Base-by-base conservation (phyloP, 371 early-diverging fungal species). In the Rhizopus arrhizus region DNA sequence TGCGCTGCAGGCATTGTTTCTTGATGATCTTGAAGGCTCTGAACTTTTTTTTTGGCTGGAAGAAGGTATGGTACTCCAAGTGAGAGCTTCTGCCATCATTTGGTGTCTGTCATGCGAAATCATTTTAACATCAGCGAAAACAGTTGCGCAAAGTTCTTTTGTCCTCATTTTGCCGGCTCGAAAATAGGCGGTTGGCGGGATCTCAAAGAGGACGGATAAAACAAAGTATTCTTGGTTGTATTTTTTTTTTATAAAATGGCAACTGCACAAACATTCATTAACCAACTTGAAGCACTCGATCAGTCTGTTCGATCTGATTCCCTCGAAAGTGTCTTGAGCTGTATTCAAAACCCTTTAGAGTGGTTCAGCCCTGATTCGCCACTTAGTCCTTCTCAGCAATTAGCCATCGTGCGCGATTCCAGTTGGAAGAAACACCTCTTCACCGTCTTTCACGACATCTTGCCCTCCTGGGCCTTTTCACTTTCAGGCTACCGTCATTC, bases 361-460 rank as follows among this genome's bases (percentile, higher is more conserved):
- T 57, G 58, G 58, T 36, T 47, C 13, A 48, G 29, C 22, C 6
- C 29, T 5, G 22, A 36, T 11, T 9, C 53, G 11, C 53, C 38
- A 35, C 32, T 56, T 15, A 36, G 32, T 22, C 4, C 22, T 16
- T 36, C 58, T 12, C 42, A 55, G 10, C 40, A 65, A 42, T 16
- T 50, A 11, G 34, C 49, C 10, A 56, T 67, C 16, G 29, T 64
- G 5, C 43, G 40, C 16, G 59, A 68, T 16, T 5, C 34, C 29
- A 56, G 56, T 0, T 74, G 75, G 75, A 71, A 66, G 41, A 46
- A 51, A 15, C 75, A 74, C 48, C 42, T 74, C 0, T 69, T 67
- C 69, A 53, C 46, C 13, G 52, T 74, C 3, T 52, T 53, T 15
- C 61, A 69, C 28, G 54, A 56, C 0, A 58, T 74, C 9, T 36